These are phyloP conservation scores for Panicum virgatum DNA, from an alignment of 202 grass and related monocot genomes.

Conservation along the genomic window DNA sequence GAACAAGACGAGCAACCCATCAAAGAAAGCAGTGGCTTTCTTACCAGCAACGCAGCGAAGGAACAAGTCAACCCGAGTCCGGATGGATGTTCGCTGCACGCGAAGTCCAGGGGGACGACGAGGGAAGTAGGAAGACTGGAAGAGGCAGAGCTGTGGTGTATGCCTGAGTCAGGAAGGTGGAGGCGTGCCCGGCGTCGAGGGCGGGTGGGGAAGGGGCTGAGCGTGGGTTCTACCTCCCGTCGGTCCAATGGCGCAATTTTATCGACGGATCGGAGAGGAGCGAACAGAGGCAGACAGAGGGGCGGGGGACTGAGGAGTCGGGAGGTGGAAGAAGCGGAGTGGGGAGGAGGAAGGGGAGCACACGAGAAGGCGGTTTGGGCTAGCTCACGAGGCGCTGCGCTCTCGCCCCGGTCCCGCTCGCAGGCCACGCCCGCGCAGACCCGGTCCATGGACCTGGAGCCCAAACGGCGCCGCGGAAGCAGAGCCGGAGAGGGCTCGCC, in stretches of 20 bases:
- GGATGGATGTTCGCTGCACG: background rate
- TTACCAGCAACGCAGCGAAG: conserved; percentile 8
- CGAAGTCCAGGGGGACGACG: background rate
- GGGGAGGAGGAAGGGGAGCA: too few species aligned
- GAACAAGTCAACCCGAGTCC: background rate
- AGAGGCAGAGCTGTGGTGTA: background rate
- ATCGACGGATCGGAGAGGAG: background rate
- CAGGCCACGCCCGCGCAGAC: background rate
- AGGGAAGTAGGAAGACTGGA: background rate
- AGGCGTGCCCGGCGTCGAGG: background rate
- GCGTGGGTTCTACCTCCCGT: background rate
- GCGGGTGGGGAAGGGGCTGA: background rate
- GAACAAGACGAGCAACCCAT: background rate
- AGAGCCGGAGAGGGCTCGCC: background rate
- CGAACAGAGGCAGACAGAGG: too few species aligned
- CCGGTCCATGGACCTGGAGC: background rate
- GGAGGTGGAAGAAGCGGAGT: background rate
- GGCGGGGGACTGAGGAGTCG: too few species aligned
- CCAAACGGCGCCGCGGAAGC: background rate
- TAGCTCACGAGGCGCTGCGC: conserved; percentile 32
- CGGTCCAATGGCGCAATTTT: background rate
- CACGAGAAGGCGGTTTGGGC: conserved; percentile 43
- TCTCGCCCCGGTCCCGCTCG: background rate
- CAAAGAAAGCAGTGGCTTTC: background rate
- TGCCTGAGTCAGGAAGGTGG: background rate